phyloP scores from a whole-genome alignment of 2,329 filamentous ascomycete species.

The Immersiporthe knoxdaviesiana region DNA sequence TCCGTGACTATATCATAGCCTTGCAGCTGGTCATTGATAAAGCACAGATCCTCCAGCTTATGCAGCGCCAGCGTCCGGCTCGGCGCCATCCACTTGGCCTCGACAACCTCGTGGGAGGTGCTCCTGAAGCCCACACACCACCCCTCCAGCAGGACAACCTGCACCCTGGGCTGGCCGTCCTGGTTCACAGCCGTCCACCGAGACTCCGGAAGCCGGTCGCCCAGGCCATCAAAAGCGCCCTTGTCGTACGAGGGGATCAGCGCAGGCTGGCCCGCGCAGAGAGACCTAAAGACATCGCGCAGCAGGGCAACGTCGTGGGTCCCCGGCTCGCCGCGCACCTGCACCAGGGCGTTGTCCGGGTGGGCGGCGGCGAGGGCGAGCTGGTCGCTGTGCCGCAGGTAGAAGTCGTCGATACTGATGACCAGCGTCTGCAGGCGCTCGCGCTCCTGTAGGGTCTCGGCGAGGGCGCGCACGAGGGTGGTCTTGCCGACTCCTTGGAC shows the following conservation, averaged over 20 bases:
- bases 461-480: conserved; percentile 74
- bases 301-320: conserved; percentile 77
- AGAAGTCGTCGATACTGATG: conserved; percentile 88
- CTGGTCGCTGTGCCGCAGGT: conserved; percentile 74
- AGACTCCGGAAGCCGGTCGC: conserved; percentile 69
- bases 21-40: conserved; percentile 53
- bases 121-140: conserved; percentile 88
- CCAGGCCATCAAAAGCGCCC: conserved; percentile 72
- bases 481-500: conserved; percentile 94
- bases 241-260: conserved; percentile 81
- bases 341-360: conserved; percentile 73
- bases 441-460: conserved; percentile 58
- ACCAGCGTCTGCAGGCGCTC: conserved; percentile 68
- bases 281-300: conserved; percentile 60
- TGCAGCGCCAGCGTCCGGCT: conserved; percentile 55
- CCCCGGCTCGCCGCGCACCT: conserved; percentile 81
- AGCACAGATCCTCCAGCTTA: conserved; percentile 51
- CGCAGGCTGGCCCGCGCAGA: conserved; percentile 57
- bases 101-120: conserved; percentile 54
- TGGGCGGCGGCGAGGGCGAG: conserved; percentile 65
- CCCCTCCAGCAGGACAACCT: conserved; percentile 81
- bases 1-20: conserved; percentile 55
- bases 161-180: conserved; percentile 51
- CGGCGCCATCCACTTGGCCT: conserved; percentile 54
- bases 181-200: conserved; percentile 65